Conservation (phyloP, 2,329 filamentous ascomycete species). For the Alternaria ventricosa region DNA sequence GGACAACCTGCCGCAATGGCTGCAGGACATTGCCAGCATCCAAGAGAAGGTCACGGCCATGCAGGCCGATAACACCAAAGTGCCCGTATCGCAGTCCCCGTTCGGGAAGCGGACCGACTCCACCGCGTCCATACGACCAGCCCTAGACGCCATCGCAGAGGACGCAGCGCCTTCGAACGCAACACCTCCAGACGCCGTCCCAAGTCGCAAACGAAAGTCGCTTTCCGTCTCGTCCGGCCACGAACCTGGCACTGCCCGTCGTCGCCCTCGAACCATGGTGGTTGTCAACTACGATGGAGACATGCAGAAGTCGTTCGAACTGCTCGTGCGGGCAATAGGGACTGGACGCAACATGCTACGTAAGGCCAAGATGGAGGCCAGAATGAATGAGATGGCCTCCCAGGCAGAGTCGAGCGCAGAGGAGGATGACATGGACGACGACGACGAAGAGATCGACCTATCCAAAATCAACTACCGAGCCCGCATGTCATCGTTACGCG, state of each 20-base stretch:
- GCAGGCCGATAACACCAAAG: slow-evolving; percentile 42
- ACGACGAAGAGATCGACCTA: slow-evolving; percentile 35
- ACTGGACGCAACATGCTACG: slow-evolving; percentile 82
- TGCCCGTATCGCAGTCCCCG: slow-evolving; percentile 34
- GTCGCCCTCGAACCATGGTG: slow-evolving; percentile 75
- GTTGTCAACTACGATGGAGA: slow-evolving; percentile 93
- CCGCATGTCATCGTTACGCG: slow-evolving; percentile 42
- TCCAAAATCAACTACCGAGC: slow-evolving; percentile 48
- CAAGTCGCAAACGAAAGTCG: slow-evolving; percentile 52
- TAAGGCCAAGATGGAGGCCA: slow-evolving; percentile 84
- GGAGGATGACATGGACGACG: slow-evolving; percentile 32
- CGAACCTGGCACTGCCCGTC: slow-evolving; percentile 58
- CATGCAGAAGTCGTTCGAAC: slow-evolving; percentile 82
- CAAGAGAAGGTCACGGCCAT: slow-evolving; percentile 43
- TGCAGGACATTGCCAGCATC: slow-evolving; percentile 39
- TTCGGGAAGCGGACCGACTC: slow-evolving; percentile 45
- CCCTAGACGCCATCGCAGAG: slow-evolving; percentile 30
- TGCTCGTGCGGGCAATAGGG: slow-evolving; percentile 81
- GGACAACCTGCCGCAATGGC: slow-evolving; percentile 49
- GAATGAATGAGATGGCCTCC: slow-evolving; percentile 61
- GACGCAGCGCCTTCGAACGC: slow-evolving; percentile 19
- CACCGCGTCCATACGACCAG: slow-evolving; percentile 44
- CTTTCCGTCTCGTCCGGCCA: slow-evolving; percentile 50
- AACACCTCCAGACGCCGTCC: slow-evolving; percentile 23
- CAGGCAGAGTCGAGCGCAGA: slow-evolving; percentile 39